These are phyloP conservation scores for Endotrypanum monterogeii DNA, from an alignment of 208 protist genomes.

Conservation along the genomic window DNA sequence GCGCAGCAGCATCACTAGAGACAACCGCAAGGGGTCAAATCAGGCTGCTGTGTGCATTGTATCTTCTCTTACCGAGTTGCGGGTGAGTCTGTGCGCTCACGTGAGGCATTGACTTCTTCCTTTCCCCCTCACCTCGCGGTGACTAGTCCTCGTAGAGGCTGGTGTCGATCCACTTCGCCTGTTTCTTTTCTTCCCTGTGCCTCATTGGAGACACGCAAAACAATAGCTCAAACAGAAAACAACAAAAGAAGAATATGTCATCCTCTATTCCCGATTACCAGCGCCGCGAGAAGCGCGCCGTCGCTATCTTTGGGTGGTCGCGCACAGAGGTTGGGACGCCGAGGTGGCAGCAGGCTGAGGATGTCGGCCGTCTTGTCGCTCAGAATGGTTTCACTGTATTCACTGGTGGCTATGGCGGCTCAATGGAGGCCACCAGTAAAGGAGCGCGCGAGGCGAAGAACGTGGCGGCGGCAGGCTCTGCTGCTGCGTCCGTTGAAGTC, in stretches of 20 bases:
- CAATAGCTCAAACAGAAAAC: background rate
- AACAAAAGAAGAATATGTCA: background rate
- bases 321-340: constrained; percentile 43
- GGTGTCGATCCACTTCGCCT: background rate
- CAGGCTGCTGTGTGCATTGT: no score
- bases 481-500: constrained; percentile 36
- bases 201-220: background rate
- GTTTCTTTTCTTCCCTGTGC: background rate
- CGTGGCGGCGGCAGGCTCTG: constrained; percentile 6
- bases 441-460: constrained; percentile 52
- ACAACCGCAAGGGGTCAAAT: no score
- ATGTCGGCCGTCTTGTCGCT: constrained; percentile 46
- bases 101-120: no score
- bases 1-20: no score
- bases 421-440: constrained; percentile 78
- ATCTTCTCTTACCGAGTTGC: background rate
- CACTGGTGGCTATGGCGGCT: constrained; percentile 73
- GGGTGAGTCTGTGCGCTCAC: no score
- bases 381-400: constrained; percentile 52
- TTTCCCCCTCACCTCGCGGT: background rate
- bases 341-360: constrained; percentile 53
- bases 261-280: constrained; percentile 43
- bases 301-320: constrained; percentile 78
- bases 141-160: background rate
- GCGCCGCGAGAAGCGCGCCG: constrained; percentile 27